phyloP scores from a whole-genome alignment of 2,329 filamentous ascomycete genomes.

The Drechslerella dactyloides region DNA sequence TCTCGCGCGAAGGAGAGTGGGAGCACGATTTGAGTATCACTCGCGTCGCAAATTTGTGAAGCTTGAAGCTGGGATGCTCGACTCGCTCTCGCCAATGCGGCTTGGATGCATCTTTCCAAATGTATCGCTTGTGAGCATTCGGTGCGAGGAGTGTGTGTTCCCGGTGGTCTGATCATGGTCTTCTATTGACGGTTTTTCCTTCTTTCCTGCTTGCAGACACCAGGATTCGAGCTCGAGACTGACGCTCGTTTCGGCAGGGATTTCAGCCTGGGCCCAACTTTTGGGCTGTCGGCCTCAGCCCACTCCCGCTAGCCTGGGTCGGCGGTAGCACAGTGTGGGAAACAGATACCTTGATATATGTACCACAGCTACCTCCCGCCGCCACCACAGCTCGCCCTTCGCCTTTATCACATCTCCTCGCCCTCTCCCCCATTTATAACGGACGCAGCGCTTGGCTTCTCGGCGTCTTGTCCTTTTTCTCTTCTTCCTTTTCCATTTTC shows the following conservation, averaged over 20 bases:
- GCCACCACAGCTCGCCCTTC: slow-evolving; percentile 3
- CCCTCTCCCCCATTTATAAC: slow-evolving; percentile 20
- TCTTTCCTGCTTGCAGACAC: background rate
- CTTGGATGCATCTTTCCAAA: slow-evolving; percentile 31
- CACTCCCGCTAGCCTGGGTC: slow-evolving; percentile 19
- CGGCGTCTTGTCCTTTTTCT: slow-evolving; percentile 23
- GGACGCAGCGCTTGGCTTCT: slow-evolving; percentile 40
- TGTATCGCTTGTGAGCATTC: background rate
- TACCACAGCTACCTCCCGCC: slow-evolving; percentile 8
- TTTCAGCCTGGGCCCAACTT: slow-evolving; percentile 32
- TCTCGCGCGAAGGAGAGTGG: slow-evolving; percentile 1
- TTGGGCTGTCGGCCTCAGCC: slow-evolving; percentile 28
- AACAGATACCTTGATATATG: slow-evolving; percentile 32
- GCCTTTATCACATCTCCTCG: slow-evolving; percentile 6
- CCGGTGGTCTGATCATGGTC: slow-evolving; percentile 37
- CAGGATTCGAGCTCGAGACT: background rate
- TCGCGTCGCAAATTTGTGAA: background rate
- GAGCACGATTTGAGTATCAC: slow-evolving; percentile 26
- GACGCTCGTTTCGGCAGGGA: slow-evolving; percentile 22
- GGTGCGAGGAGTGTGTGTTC: slow-evolving; percentile 3
- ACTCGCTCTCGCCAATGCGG: slow-evolving; percentile 7
- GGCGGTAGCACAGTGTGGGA: slow-evolving; percentile 11
- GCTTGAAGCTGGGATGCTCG: no score
- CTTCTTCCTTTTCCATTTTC: slow-evolving; percentile 6
- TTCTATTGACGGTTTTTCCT: slow-evolving; percentile 15